phyloP scores from a whole-genome alignment of 2,329 filamentous ascomycete species.

The Lecanicillium sp. region DNA sequence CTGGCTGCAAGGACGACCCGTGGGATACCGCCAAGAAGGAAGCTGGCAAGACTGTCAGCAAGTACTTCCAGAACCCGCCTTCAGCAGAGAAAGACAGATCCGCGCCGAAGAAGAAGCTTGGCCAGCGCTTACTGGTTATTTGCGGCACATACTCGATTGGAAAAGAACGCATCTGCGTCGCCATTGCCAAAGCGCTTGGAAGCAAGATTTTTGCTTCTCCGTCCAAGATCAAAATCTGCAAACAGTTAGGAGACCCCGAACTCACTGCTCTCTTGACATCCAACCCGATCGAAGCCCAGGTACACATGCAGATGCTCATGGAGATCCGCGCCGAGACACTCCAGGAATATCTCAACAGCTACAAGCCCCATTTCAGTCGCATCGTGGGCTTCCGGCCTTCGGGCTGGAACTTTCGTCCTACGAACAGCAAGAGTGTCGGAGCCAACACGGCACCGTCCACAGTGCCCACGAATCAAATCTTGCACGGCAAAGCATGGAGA shows the following conservation, averaged over 20 bases:
- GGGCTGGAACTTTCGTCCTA: conserved; percentile 87
- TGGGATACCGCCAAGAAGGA: conserved; percentile 39
- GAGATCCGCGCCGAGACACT: conserved; percentile 90
- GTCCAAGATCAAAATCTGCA: conserved; percentile 76
- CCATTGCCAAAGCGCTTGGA: conserved; percentile 77
- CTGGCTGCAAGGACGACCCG: conserved; percentile 40
- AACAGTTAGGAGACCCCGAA: conserved; percentile 79
- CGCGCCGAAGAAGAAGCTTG: conserved; percentile 22
- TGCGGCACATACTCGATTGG: conserved; percentile 98
- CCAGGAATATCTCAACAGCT: conserved; percentile 76
- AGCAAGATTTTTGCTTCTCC: conserved; percentile 87
- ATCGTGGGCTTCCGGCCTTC: conserved; percentile 88
- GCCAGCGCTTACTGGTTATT: conserved; percentile 72
- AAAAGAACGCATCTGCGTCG: conserved; percentile 92
- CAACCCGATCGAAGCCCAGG: conserved; percentile 78
- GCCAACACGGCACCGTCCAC: conserved; percentile 44
- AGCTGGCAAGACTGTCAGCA: conserved; percentile 42
- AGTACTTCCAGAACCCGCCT: conserved; percentile 41
- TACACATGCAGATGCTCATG: conserved; percentile 96
- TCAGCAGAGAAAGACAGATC: conserved; percentile 20
- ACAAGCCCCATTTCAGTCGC: conserved; percentile 75
- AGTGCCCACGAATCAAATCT: conserved; percentile 43
- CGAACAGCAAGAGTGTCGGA: conserved; percentile 48
- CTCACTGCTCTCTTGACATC: conserved; percentile 70
- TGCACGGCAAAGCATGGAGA: conserved; percentile 64